Evolutionary conservation across 2,329 filamentous ascomycete species (phyloP), one percentile per base, ranked within the genome.

Genomic region (Scedosporium minutisporum): DNA sequence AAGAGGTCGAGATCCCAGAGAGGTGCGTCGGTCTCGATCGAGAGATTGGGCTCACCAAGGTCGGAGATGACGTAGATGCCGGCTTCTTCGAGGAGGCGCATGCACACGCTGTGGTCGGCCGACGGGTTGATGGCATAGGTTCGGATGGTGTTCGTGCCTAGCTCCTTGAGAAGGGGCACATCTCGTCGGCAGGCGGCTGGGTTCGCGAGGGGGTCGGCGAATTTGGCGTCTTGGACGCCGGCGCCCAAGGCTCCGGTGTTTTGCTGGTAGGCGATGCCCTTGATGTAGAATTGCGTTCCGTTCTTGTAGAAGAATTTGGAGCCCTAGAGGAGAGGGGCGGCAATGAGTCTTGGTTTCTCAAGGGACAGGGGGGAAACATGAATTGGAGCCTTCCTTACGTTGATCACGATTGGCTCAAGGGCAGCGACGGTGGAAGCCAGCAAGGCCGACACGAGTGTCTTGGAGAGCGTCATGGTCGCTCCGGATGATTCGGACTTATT

Each of bases 61-160:
- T 99, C 95, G 68, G 92, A 89, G 69, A 99, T 85, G 71, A 99
- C 87, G 76, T 97, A 99, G 80, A 99, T 97, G 71, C 92, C 93
- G 63, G 89, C 90, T 64, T 89, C 85, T 63, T 89, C 82, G 59
- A 99, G 84, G 67, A 91, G 75, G 68, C 82, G 80, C 93, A 99
- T 97, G 80, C 95, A 97, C 60, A 81, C 82, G 62, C 82, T 80
- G 79, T 99, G 95, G 77, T 96, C 82, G 68, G 81, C 75, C 16
- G 81, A 84, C 25, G 93, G 90, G 78, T 97, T 85, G 70, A 97
- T 86, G 69, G 93, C 92, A 75, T 99, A 99, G 63, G 95, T 93
- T 76, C 95, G 93, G 75, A 99, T 93, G 69, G 87, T 87, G 79
- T 99, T 99, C 76, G 92, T 96, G 66, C 86, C 82, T 65, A 97